Evolutionary conservation across 2,329 filamentous ascomycete genomes (phyloP).

Genomic region (Pyrenochaeta sp.): DNA sequence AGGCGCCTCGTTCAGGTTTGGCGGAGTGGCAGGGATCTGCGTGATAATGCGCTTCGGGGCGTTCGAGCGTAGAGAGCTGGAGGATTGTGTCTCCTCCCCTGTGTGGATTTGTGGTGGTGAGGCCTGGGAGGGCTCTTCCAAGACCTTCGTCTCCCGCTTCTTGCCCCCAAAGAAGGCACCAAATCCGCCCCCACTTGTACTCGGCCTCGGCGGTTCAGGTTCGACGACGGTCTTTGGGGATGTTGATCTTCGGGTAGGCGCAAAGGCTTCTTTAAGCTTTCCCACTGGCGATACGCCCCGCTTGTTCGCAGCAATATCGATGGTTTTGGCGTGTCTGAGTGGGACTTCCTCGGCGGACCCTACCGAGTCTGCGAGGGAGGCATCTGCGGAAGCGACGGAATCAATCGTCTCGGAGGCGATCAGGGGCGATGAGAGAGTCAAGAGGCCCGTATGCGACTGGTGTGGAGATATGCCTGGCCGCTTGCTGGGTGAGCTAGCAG

Average conservation of each 20-base stretch:
- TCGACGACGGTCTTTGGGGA: constrained; percentile 37
- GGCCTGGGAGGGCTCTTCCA: constrained; percentile 35
- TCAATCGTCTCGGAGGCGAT: constrained; percentile 52
- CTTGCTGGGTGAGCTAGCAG: constrained; percentile 36
- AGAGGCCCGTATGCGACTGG: constrained; percentile 57
- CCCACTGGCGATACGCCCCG: constrained; percentile 74
- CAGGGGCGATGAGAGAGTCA: constrained; percentile 59
- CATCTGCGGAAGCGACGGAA: constrained; percentile 26
- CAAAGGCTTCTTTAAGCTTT: constrained; percentile 76
- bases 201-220: constrained; percentile 51
- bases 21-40: constrained; percentile 51
- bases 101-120: constrained; percentile 42
- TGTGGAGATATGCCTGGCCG: constrained; percentile 55
- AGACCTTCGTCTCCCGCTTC: constrained; percentile 38
- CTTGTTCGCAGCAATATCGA: constrained; percentile 49
- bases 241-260: constrained; percentile 41
- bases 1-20: constrained; percentile 54
- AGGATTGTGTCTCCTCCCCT: constrained; percentile 40
- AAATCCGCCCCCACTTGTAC: constrained; percentile 50
- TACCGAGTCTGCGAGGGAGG: constrained; percentile 40
- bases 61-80: constrained; percentile 28
- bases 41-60: constrained; percentile 49
- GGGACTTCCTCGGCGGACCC: constrained; percentile 35
- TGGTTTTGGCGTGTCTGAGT: constrained; percentile 41
- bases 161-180: constrained; percentile 53